Base-by-base conservation (phyloP, 306 rosid species). In the Glycine latifolia region DNA sequence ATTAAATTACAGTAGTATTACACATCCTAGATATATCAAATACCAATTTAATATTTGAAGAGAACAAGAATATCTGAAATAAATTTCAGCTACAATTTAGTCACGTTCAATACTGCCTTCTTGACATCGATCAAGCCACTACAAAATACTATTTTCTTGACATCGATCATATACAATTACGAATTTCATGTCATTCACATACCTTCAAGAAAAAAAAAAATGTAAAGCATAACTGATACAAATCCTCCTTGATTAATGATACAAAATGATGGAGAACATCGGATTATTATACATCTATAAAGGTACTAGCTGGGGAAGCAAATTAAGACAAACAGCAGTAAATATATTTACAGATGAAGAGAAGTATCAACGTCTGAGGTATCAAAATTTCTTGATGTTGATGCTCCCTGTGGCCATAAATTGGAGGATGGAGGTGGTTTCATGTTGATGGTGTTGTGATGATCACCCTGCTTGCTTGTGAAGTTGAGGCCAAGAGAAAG, bases 301-400 rank as follows among this genome's bases (percentile, higher is more conserved):
- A 39, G 33, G 44, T 17, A 46, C 58, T 13, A 52, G 1, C 31
- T 26, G 31, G 33, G 62, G 69, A 69, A 65, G 66, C 58, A 60
- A 39, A 39, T 39, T 39, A 39, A 83, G 41, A 47, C 16, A 83
- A 31, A 12, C 16, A 83, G 54, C 49, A 60, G 60, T 35, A 49
- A 58, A 70, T 46, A 66, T 37, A 65, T 87, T 89, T 83, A 95
- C 85, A 93, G 94, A 91, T 93, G 99, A 83, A 95, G 97, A 8
- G 99, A 91, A 85, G 97, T 95, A 85, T 93, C 99, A 59, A 95
- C 93, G 1, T 93, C 97, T 0, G 94, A 85, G 79, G 55, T 78
- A 31, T 91, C 93, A 87, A 86, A 90, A 84, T 78, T 86, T 89
- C 59, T 88, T 33, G 91, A 76, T 67, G 82, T 26, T 15, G 88